These are phyloP conservation scores for Calophaca sinica DNA, from an alignment of 306 rosid species.

Conservation along the genomic window DNA sequence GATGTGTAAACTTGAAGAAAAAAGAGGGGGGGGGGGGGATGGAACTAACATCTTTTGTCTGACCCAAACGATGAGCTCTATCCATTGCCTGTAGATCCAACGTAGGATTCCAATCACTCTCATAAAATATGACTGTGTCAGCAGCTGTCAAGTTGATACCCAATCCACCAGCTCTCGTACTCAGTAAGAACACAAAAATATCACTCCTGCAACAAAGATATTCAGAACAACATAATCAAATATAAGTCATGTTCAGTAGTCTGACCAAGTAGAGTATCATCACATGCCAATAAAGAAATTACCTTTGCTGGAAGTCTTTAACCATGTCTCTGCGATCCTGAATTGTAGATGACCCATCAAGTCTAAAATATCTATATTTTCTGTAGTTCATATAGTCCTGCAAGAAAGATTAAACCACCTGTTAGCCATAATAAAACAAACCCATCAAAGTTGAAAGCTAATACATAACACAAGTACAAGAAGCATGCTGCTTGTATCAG, in stretches of 20 bases:
- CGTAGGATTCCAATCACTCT: slow-evolving; percentile 99
- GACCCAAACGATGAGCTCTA: slow-evolving; percentile 98
- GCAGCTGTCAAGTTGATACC: slow-evolving; percentile 98
- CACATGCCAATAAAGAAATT: slow-evolving; percentile 36
- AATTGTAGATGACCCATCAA: slow-evolving; percentile 92
- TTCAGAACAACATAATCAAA: slow-evolving; percentile 23
- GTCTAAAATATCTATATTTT: slow-evolving; percentile 86
- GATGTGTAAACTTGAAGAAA: too few relatives aligned
- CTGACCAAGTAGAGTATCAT: slow-evolving; percentile 7
- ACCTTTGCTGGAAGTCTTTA: slow-evolving; percentile 91
- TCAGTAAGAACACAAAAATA: slow-evolving; percentile 88
- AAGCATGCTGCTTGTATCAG: neutral
- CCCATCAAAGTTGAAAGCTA: slow-evolving; percentile 8
- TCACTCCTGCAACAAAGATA: slow-evolving; percentile 68
- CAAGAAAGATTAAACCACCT: slow-evolving; percentile 36
- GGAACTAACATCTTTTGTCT: slow-evolving; percentile 87
- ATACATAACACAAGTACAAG: slow-evolving; percentile 4
- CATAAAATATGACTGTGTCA: slow-evolving; percentile 94
- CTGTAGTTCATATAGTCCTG: slow-evolving; percentile 98
- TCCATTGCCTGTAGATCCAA: slow-evolving; percentile 96
- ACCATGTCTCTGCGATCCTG: slow-evolving; percentile 97
- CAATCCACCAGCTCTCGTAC: slow-evolving; percentile 98
- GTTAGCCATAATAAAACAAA: slow-evolving; percentile 32
- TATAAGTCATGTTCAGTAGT: slow-evolving; percentile 20
- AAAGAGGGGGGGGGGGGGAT: neutral